A percentile compares a stretch with the other conserved stretches of the same genome.
Conservation (phyloP, 2,329 filamentous ascomycete species). For the Fusarium robinianum region DNA sequence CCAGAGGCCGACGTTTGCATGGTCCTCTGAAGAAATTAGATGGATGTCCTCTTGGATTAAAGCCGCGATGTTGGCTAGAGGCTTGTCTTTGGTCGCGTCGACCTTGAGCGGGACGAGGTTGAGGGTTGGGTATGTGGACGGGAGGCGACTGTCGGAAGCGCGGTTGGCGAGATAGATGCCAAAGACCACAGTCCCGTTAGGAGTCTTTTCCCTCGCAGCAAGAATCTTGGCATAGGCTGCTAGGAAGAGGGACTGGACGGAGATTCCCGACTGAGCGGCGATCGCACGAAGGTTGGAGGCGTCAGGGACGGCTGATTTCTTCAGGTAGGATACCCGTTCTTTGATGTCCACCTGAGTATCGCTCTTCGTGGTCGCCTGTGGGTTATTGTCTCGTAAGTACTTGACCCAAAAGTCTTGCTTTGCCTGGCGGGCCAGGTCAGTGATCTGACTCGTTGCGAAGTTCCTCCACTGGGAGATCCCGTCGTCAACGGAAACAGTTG, state of each 20-base stretch:
- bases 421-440: slow-evolving; percentile 4
- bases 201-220: slow-evolving; percentile 40
- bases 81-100: slow-evolving; percentile 31
- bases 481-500: background rate
- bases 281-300: slow-evolving; percentile 38
- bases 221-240: slow-evolving; percentile 65
- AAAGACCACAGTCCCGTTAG: slow-evolving; percentile 56
- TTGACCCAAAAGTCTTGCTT: slow-evolving; percentile 48
- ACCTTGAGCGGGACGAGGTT: slow-evolving; percentile 77
- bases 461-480: slow-evolving; percentile 36
- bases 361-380: background rate
- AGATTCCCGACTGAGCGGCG: slow-evolving; percentile 60
- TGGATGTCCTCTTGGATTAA: slow-evolving; percentile 71
- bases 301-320: slow-evolving; percentile 51
- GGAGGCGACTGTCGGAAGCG: slow-evolving; percentile 54
- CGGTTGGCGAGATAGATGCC: slow-evolving; percentile 87
- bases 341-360: slow-evolving; percentile 5
- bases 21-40: slow-evolving; percentile 55
- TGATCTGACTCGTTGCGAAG: slow-evolving; percentile 20
- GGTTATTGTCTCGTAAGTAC: slow-evolving; percentile 41
- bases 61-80: slow-evolving; percentile 56
- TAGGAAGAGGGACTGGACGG: slow-evolving; percentile 75
- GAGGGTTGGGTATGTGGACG: slow-evolving; percentile 68
- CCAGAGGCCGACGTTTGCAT: slow-evolving; percentile 66
- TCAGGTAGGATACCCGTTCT: slow-evolving; percentile 44